Base-by-base conservation (phyloP, 2,329 filamentous ascomycete genomes). In the Ophiostoma angusticollis region DNA sequence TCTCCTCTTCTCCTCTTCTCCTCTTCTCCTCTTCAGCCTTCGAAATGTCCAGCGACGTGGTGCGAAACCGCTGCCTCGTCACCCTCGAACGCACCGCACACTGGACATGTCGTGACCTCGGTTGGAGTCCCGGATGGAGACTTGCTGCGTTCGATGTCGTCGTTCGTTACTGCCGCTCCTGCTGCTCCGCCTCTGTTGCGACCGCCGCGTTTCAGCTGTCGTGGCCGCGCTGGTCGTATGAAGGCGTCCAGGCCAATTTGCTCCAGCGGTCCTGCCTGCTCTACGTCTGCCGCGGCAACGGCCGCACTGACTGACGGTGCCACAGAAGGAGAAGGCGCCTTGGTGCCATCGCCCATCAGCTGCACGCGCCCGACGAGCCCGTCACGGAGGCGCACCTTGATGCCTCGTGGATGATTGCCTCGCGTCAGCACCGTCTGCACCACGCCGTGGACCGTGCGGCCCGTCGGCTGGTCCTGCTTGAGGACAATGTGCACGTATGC, bases 331-430 rank as follows among this genome's bases (percentile, higher is more conserved):
- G n/a, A n/a, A n/a, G n/a, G n/a, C n/a, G n/a, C n/a, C n/a, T n/a
- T n/a, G n/a, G n/a, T n/a, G 29, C 44, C 45, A 31, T 53, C 39
- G 13, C 58, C 62, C 56, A 84, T 67, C 31, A 67, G 63, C 57
- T 87, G 83, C 21, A 89, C 83, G 13, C 83, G 63, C 2, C 83
- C 83, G 3, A 89, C 72, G 19, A 79, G 67, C 1, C 82, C 82
- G 54, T 83, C 80, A 1, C 63, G 60, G 6, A 89, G 63, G 3
- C 82, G 72, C 18, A 87, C 81, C 57, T 87, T 89, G 61, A 87
- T 83, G 25, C 83, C 83, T 9, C 80, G 69, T 3, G 80, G 80
- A 50, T 89, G 83, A 48, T 87, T 74, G 19, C 80, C 80, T 1
- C 72, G 64, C 2, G 82, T 87, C 34, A 89, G 64, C 0, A 87